phyloP scores from a whole-genome alignment of 768 basidiomycete species.

The Megacollybia marginata region DNA sequence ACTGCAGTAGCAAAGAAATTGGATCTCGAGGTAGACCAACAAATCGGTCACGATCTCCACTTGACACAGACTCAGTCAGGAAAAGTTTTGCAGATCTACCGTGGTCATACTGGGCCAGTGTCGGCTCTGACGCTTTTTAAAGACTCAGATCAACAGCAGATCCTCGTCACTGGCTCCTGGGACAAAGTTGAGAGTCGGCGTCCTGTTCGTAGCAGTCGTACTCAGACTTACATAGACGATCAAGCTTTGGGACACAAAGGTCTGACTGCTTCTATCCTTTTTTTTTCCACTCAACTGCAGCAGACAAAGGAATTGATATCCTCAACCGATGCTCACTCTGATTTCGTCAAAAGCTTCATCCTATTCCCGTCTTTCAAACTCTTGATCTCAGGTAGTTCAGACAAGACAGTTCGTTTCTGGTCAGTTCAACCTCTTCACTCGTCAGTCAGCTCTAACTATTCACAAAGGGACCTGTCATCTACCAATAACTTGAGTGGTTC shows the following conservation, averaged over 20 bases:
- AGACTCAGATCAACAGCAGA: slow-evolving; percentile 27
- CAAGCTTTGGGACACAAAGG: slow-evolving; percentile 77
- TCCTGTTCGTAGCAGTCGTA: not conserved
- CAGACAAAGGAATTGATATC: slow-evolving; percentile 70
- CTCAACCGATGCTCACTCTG: slow-evolving; percentile 71
- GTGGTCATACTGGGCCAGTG: slow-evolving; percentile 85
- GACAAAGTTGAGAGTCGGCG: slow-evolving; percentile 51
- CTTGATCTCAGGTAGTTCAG: slow-evolving; percentile 82
- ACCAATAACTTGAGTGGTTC: slow-evolving; percentile 38
- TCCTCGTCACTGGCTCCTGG: slow-evolving; percentile 91
- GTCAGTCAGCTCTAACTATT: not conserved
- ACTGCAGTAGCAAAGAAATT: slow-evolving; percentile 66
- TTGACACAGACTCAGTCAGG: slow-evolving; percentile 51
- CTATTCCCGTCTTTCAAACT: slow-evolving; percentile 60
- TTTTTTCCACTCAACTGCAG: not conserved
- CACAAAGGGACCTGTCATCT: slow-evolving; percentile 55
- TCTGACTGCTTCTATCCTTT: slow-evolving; percentile 24
- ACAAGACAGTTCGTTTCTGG: slow-evolving; percentile 87
- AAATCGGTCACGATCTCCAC: not conserved
- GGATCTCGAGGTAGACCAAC: slow-evolving; percentile 58
- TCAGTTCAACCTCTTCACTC: slow-evolving; percentile 26
- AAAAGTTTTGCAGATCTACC: slow-evolving; percentile 66
- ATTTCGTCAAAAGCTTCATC: slow-evolving; percentile 85
- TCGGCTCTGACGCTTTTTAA: slow-evolving; percentile 60
- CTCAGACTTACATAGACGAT: slow-evolving; percentile 51